Evolutionary conservation across 2,329 filamentous ascomycete genomes (phyloP).

Genomic region (Chrysoporthe puriensis): DNA sequence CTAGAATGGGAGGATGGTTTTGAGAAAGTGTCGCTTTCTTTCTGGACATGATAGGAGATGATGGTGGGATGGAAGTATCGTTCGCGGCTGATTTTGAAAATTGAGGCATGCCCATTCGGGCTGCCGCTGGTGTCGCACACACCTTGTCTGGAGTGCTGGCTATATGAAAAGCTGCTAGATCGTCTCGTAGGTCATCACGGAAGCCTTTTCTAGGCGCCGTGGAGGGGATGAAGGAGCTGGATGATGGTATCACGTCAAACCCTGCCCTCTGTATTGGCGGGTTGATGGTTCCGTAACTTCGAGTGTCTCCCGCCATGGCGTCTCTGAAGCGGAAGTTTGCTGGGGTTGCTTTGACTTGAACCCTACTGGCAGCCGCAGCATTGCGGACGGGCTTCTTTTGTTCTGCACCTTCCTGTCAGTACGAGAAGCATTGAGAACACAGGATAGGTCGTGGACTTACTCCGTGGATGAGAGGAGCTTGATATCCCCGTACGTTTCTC

Average conservation of each 20-base stretch:
- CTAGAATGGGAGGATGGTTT: constrained; percentile 11
- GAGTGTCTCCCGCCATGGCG: constrained; percentile 43
- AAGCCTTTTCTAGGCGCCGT: constrained; percentile 31
- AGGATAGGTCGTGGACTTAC: constrained; percentile 44
- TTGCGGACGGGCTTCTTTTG: constrained; percentile 54
- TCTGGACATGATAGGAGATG: constrained; percentile 30
- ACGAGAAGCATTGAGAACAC: background rate
- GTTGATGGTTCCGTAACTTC: constrained; percentile 33
- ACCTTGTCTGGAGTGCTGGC: constrained; percentile 32
- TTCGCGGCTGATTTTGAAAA: constrained; percentile 2
- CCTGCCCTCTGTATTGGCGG: constrained; percentile 13
- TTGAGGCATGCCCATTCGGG: constrained; percentile 20
- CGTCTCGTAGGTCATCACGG: constrained; percentile 17
- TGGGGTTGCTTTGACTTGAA: constrained; percentile 62
- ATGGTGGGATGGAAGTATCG: constrained; percentile 25
- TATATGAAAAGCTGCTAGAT: constrained; percentile 29
- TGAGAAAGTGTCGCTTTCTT: constrained; percentile 18
- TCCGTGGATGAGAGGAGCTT: constrained; percentile 50
- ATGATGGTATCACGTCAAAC: constrained; percentile 28
- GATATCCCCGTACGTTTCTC: constrained; percentile 59
- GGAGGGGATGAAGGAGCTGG: constrained; percentile 35
- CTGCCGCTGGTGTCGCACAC: constrained; percentile 34
- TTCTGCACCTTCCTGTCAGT: constrained; percentile 42
- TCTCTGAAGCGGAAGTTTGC: constrained; percentile 59
- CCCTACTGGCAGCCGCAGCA: constrained; percentile 31